phyloP scores from a whole-genome alignment of 805 yeast genomes.

The Komagataella ulmi region DNA sequence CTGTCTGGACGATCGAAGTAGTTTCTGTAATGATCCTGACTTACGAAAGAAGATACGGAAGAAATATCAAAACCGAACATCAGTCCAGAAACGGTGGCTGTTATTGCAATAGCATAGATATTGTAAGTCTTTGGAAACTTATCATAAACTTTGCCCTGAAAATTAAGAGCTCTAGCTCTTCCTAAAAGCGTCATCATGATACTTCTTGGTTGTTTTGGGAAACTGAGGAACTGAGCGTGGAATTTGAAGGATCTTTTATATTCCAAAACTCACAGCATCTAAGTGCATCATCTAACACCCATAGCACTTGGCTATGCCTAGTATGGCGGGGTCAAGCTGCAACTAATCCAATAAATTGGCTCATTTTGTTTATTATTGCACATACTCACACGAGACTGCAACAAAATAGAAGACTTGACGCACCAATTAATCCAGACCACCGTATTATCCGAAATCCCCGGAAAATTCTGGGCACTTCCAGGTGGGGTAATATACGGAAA shows the following conservation, averaged over 20 bases:
- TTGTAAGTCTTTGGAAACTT: constrained; percentile 31
- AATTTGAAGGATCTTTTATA: neutral
- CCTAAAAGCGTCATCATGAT: neutral
- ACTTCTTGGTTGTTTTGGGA: neutral
- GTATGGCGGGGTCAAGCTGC: neutral
- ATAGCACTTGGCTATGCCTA: neutral
- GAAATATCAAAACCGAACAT: constrained; percentile 73
- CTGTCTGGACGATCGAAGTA: constrained; percentile 45
- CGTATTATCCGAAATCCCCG: neutral
- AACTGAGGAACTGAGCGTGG: neutral
- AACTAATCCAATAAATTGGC: neutral
- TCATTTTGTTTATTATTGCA: no score
- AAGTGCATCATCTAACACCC: neutral
- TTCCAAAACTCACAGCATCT: neutral
- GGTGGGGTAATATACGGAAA: neutral
- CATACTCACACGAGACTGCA: neutral
- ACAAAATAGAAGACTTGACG: neutral
- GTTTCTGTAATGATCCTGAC: constrained; percentile 28
- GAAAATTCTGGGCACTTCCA: neutral
- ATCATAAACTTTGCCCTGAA: neutral
- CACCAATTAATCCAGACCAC: neutral
- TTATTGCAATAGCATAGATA: constrained; percentile 38
- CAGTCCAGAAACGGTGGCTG: constrained; percentile 56
- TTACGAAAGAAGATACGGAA: constrained; percentile 60
- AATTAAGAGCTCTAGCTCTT: neutral